Base-by-base conservation (phyloP, 1,139 yeast genomes). In the Suhomyces ambrosiae region DNA sequence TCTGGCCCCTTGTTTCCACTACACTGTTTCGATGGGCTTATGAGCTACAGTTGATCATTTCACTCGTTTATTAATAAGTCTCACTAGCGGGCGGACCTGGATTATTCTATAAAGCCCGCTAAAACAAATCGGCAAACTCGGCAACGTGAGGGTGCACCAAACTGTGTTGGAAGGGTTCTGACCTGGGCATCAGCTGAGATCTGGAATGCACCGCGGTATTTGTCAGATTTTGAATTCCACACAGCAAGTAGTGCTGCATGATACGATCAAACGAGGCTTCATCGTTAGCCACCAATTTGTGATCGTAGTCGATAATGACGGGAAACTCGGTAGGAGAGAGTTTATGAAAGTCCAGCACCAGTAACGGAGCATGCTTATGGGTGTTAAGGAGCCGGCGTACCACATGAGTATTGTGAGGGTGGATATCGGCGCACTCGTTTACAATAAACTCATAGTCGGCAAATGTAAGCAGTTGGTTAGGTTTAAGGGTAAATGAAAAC, bases 231-330 rank as follows among this genome's bases (percentile, higher is more conserved):
- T 68, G 72, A 37, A 61, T 64, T 13, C 73, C 73, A 40, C 73
- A 64, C 35, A 60, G 52, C 44, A 61, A 54, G 52, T 68, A 70
- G 56, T 72, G 68, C 27, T 64, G 61, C 65, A 72, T 64, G 41
- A 72, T 65, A 28, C 75, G 50, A 47, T 66, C 68, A 43, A 72
- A 60, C 33, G 73, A 63, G 9, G 58, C 54, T 35, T 68, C 71
- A 48, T 75, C 75, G 41, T 71, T 69, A 3, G 85, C 85, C 40
- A 79, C 61, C 52, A 72, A 56, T 37, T 65, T 58, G 52, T 78
- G 71, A 38, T 71, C 71, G 71, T 79, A 76, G 60, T 80, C 86
- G 35, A 80, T 77, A 25, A 79, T 66, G 42, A 80, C 63, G 0
- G 82, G 85, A 5, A 74, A 46, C 39, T 38, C 42, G 33, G 33